A percentile compares a stretch with the other conserved stretches of the same genome.
Conservation (phyloP, 2,329 filamentous ascomycete genomes). For the Juglanconis sp. region DNA sequence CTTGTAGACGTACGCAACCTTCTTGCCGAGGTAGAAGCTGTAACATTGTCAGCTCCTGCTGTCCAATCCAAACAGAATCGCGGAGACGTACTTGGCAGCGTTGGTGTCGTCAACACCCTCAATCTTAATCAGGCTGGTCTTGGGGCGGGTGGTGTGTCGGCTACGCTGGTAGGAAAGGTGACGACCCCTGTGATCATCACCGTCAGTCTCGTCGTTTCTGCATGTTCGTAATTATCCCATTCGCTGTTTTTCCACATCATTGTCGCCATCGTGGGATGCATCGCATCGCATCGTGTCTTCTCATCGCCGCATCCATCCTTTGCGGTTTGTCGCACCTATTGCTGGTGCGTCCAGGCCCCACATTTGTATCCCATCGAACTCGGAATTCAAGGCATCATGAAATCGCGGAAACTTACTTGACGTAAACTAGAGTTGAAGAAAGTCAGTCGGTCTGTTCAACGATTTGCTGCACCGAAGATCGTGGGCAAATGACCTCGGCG, state of each 20-base stretch:
- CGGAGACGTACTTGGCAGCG: conserved; percentile 71
- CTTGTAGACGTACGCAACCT: conserved; percentile 98
- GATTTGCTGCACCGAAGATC: conserved; percentile 21
- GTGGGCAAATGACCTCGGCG: conserved; percentile 22
- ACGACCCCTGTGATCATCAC: conserved; percentile 68
- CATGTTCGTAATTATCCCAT: conserved; percentile 3
- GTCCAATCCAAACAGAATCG: conserved; percentile 8
- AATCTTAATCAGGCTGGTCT: conserved; percentile 95
- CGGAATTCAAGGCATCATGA: conserved; percentile 1
- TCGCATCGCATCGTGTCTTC: conserved; percentile 3
- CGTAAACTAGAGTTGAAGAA: conserved; percentile 63
- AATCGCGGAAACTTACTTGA: conserved; percentile 67
- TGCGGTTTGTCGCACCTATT: conserved; percentile 2
- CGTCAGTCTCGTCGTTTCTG: conserved; percentile 24
- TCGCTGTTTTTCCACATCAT: conserved; percentile 23
- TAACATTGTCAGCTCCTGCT: conserved; percentile 24
- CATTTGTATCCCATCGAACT: conserved; percentile 1
- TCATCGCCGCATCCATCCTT: not conserved
- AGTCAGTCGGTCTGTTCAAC: conserved; percentile 35
- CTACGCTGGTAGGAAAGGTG: conserved; percentile 97
- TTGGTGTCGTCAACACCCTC: conserved; percentile 92
- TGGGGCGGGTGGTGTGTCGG: conserved; percentile 86
- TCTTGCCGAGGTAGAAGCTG: conserved; percentile 97
- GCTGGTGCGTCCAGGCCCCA: conserved; percentile 4
- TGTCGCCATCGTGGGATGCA: conserved; percentile 6